Evolutionary conservation across 768 basidiomycete species (phyloP).

Genomic region (Termitomyces sp.): DNA sequence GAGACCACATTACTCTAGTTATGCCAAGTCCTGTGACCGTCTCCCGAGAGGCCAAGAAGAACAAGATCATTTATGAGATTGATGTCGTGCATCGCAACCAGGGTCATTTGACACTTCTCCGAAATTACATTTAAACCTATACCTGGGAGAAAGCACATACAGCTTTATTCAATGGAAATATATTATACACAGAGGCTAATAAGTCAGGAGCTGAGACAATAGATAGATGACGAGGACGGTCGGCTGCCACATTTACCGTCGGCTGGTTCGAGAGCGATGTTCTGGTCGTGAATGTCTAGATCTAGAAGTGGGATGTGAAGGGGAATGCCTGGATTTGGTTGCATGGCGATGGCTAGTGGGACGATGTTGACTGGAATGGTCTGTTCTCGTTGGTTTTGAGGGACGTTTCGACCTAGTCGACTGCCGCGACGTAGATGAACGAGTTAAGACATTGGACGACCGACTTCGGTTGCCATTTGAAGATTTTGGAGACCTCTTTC

Average conservation of each 20-base stretch:
- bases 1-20: neutral
- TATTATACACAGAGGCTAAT: neutral
- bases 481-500: constrained; percentile 13
- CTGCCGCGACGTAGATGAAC: constrained; percentile 11
- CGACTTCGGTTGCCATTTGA: constrained; percentile 7
- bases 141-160: neutral
- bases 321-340: neutral
- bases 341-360: neutral
- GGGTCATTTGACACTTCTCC: too few relatives aligned
- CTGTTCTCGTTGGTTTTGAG: constrained; percentile 1
- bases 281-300: neutral
- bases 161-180: neutral
- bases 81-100: neutral
- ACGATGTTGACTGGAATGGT: neutral
- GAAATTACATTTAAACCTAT: neutral
- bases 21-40: neutral
- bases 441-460: constrained; percentile 7
- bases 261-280: constrained; percentile 8
- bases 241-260: constrained; percentile 4
- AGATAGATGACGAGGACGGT: neutral
- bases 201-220: neutral
- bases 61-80: neutral
- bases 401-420: constrained; percentile 7
- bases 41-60: neutral
- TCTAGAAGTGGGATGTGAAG: neutral